Evolutionary conservation across 2,329 filamentous ascomycete species (phyloP), one percentile per base, ranked within the genome.

Genomic region (Hypoxylon sp.): DNA sequence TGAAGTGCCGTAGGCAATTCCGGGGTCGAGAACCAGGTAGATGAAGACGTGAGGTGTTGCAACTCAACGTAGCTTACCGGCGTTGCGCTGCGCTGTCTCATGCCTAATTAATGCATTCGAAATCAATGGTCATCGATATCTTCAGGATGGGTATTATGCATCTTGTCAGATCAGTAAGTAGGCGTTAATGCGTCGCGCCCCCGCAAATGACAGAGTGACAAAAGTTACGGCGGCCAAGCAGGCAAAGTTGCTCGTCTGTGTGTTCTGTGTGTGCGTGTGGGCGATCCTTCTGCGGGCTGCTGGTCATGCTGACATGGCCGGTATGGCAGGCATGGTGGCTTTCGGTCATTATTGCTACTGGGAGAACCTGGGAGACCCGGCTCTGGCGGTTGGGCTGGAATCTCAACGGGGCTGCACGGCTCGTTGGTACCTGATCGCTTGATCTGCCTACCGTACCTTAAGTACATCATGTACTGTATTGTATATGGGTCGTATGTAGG

Each of bases 381-480:
- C 57, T 57, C 50, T 56, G 48, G 52, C 47, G 48, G 64, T 67
- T 67, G 64, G 64, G 64, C 64, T 65, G 59, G 61, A 65, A 67
- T 65, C 43, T n/a, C 59, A 59, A 48, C 56, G 45, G 60, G 58
- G 35, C 45, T 53, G 57, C 55, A 45, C 57, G n/a, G n/a, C n/a
- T n/a, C n/a, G 57, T 63, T 61, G 64, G 64, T 65, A 67, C 64
- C 64, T 67, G 64, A 67, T 63, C 60, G 60, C 56, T 48, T 45
- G 55, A 55, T 58, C 48, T 58, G 44, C 51, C 32, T 35, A 45
- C 15, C 57, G 51, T 58, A 57, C 42, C 38, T 58, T 40, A 40
- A 16, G 25, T 41, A 45, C 43, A 32, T 36, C 17, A 29, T 27
- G 16, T 50, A 49, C 46, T 21, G 32, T 36, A 50, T 23, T 32